Evolutionary conservation across 1,284 basidiomycete genomes (phyloP), one percentile per base, ranked within the genome.

Genomic region (Cutaneotrichosporon dermatis): DNA sequence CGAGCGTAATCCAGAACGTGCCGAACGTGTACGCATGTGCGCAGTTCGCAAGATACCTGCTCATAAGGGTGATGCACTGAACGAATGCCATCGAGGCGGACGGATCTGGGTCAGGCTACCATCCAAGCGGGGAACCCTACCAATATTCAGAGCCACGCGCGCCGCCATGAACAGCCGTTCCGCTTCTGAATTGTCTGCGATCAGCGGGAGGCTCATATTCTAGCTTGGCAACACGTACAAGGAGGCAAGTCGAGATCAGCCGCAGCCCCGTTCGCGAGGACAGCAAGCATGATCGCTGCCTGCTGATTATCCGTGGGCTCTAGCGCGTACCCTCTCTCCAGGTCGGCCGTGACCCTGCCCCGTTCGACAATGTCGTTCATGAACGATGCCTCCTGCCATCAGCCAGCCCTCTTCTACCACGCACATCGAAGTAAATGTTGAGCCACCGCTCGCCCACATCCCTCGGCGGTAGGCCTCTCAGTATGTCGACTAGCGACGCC

Each of bases 11-110:
- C 25, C 25, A 25, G 25, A 25, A 25, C 25, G 25, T 25, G 25
- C 25, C 44, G 44, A 45, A 41, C 40, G 40, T 41, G 40, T 41
- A 41, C 40, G 40, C 40, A 10, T 54, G 35, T 42, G 41, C 5
- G 35, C 35, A 12, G 36, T 64, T 61, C 8, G 48, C 16, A 16
- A 55, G 50, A 49, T 57, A 61, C 11, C 57, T 52, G 36, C 53
- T 55, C 59, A 62, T 60, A 7, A 64, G 50, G 35, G 58, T 51
- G 35, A 66, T 52, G 43, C 54, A 48, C 45, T 64, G 65, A 4
- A 66, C 55, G n/a, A 64, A 36, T 3, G 43, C 16, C 12, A 66
- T 43, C 9, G 54, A 59, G 41, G 51, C 52, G 35, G 59, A 58
- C 4, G 60, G 36, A 41, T 62, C 55, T 25, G 25, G 25, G 25